These are phyloP conservation scores for Solanum hybrid DNA, from an alignment of 305 asterid species.

Conservation along the genomic window DNA sequence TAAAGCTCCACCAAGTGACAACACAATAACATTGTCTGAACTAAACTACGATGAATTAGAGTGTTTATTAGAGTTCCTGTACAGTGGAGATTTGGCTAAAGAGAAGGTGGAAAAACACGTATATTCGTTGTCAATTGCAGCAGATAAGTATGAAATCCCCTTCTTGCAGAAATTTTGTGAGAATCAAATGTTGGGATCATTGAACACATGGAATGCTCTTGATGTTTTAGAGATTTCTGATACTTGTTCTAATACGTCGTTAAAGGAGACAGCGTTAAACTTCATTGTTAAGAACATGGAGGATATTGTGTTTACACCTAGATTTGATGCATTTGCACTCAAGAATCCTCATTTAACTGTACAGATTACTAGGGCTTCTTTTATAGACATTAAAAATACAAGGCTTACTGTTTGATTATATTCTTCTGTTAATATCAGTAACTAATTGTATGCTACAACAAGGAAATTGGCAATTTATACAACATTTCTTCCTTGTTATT, in stretches of 20 bases:
- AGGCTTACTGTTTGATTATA: conserved; percentile 19
- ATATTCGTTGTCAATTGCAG: conserved; percentile 61
- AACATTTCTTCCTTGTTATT: not conserved
- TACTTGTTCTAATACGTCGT: conserved; percentile 52
- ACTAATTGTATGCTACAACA: not conserved
- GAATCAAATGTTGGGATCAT: conserved; percentile 52
- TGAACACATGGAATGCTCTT: conserved; percentile 58
- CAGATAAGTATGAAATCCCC: conserved; percentile 76
- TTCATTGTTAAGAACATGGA: conserved; percentile 79
- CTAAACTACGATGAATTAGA: conserved; percentile 51
- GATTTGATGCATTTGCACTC: conserved; percentile 69
- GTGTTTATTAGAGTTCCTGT: conserved; percentile 56
- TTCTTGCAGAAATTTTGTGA: conserved; percentile 64
- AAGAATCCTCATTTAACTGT: conserved; percentile 82
- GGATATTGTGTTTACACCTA: conserved; percentile 53
- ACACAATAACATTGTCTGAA: conserved; percentile 53
- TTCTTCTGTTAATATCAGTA: not conserved
- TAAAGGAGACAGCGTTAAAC: conserved; percentile 59
- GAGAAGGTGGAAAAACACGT: conserved; percentile 61
- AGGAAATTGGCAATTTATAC: not conserved
- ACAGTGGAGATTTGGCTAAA: conserved; percentile 48
- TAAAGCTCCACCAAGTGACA: conserved; percentile 59
- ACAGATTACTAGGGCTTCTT: conserved; percentile 77
- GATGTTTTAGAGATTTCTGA: conserved; percentile 66
- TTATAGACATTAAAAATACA: conserved; percentile 48